Evolutionary conservation across 2,329 filamentous ascomycete species (phyloP).

Genomic region (Raffaelea ambrosiae): DNA sequence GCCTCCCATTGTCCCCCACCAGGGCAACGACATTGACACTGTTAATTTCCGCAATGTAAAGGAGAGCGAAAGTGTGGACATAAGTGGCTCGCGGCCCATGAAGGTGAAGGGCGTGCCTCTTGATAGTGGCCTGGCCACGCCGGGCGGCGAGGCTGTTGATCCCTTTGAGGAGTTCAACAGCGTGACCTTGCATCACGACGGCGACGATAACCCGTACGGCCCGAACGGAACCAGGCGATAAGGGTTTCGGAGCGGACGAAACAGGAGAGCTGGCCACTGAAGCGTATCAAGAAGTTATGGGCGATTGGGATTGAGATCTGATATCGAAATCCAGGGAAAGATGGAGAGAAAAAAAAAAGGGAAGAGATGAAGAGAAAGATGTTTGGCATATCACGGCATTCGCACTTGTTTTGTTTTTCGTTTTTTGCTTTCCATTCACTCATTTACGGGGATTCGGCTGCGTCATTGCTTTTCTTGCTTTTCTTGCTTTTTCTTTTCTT

Average conservation of each 20-base stretch:
- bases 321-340: no score
- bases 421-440: neutral
- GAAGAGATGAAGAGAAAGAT: neutral
- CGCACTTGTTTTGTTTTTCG: neutral
- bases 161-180: constrained; percentile 99
- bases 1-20: constrained; percentile 89
- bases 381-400: neutral
- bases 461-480: neutral
- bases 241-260: no score
- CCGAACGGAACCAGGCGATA: constrained; percentile 8
- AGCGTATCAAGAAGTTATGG: no score
- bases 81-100: constrained; percentile 50
- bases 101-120: constrained; percentile 69
- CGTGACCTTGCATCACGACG: constrained; percentile 93
- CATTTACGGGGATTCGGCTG: neutral
- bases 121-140: constrained; percentile 78
- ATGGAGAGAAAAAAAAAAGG: neutral
- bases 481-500: neutral
- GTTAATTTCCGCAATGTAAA: constrained; percentile 98
- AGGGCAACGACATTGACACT: constrained; percentile 84
- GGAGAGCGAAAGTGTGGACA: constrained; percentile 90
- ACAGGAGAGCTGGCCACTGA: constrained; percentile 7
- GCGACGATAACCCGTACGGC: constrained; percentile 55
- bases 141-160: constrained; percentile 69
- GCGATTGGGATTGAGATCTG: no score